These are phyloP conservation scores for Hemileccinum impolitum DNA, from an alignment of 768 basidiomycete species.

Conservation along the genomic window DNA sequence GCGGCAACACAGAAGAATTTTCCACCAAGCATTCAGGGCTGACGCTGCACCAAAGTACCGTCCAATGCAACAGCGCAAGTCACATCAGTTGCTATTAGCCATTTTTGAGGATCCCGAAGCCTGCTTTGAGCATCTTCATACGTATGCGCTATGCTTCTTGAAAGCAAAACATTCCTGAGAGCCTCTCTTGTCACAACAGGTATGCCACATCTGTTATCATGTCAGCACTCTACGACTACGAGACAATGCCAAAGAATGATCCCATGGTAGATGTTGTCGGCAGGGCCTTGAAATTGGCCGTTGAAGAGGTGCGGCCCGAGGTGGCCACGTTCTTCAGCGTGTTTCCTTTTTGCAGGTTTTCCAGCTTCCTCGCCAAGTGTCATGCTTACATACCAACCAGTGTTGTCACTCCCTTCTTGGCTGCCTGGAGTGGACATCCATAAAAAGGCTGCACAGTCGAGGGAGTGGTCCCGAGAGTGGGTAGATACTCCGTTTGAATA, in stretches of 20 bases:
- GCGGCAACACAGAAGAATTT: constrained; percentile 34
- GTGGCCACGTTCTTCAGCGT: constrained; percentile 14
- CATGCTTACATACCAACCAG: constrained; percentile 13
- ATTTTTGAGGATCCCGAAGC: constrained; percentile 27
- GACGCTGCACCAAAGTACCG: constrained; percentile 24
- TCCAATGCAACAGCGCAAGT: constrained; percentile 33
- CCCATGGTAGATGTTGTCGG: constrained; percentile 24
- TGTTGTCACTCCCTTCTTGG: constrained; percentile 26
- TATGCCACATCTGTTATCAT: constrained; percentile 29
- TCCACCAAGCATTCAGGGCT: constrained; percentile 35
- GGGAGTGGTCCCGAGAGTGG: constrained; percentile 16
- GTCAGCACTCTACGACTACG: constrained; percentile 32
- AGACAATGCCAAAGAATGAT: constrained; percentile 28
- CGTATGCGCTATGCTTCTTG: constrained; percentile 1
- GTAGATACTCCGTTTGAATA: constrained; percentile 20
- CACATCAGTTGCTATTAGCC: constrained; percentile 25
- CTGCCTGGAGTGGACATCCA: constrained; percentile 30
- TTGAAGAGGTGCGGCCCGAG: constrained; percentile 22
- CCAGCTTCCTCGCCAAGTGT: neutral
- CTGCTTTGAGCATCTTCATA: constrained; percentile 21
- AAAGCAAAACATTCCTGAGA: neutral
- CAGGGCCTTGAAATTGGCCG: constrained; percentile 23
- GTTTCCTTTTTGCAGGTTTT: constrained; percentile 9
- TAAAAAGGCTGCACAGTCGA: constrained; percentile 18
- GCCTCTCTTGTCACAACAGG: constrained; percentile 7